These are phyloP conservation scores for Centaurea solstitialis DNA, from an alignment of 129 eudicot genomes.

Conservation along the genomic window DNA sequence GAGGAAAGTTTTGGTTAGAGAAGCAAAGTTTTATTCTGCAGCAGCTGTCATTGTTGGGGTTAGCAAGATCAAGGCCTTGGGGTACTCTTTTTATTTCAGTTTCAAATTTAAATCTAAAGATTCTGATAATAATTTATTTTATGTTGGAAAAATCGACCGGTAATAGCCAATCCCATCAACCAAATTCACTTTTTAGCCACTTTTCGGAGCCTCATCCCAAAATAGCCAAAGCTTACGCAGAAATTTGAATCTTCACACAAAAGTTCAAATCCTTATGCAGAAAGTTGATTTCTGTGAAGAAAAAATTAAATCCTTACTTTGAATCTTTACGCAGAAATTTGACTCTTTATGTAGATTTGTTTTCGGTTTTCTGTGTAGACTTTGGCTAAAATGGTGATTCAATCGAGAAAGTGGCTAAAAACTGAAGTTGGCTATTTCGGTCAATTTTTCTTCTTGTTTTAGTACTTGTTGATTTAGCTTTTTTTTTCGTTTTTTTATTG, in stretches of 20 bases:
- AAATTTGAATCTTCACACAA: too few species aligned
- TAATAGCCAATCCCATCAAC: too few species aligned
- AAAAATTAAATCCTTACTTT: too few species aligned
- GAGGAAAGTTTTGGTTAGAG: slow-evolving; percentile 73
- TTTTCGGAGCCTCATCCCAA: too few species aligned
- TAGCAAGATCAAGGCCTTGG: slow-evolving; percentile 51
- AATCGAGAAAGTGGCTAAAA: not conserved
- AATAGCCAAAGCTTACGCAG: too few species aligned
- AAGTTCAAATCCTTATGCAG: too few species aligned
- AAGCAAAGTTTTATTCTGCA: slow-evolving; percentile 71
- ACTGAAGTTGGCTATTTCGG: not conserved
- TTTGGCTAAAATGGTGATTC: not conserved
- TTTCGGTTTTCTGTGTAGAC: too few species aligned
- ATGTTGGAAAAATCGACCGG: too few species aligned
- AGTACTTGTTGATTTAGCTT: not conserved
- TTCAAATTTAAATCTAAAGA: not conserved
- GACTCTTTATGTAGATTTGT: too few species aligned
- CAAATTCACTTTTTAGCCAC: too few species aligned
- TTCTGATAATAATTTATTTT: not conserved
- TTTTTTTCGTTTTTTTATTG: not conserved
- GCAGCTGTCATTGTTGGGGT: slow-evolving; percentile 76
- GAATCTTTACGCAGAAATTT: too few species aligned
- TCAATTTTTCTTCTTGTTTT: not conserved
- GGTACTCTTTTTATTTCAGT: slow-evolving; percentile 35
- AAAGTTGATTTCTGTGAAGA: too few species aligned